Percentiles rank a stretch among this genome's conserved stretches.
Conservation (phyloP, 2,329 filamentous ascomycete species). For the Massarina eburnea region DNA sequence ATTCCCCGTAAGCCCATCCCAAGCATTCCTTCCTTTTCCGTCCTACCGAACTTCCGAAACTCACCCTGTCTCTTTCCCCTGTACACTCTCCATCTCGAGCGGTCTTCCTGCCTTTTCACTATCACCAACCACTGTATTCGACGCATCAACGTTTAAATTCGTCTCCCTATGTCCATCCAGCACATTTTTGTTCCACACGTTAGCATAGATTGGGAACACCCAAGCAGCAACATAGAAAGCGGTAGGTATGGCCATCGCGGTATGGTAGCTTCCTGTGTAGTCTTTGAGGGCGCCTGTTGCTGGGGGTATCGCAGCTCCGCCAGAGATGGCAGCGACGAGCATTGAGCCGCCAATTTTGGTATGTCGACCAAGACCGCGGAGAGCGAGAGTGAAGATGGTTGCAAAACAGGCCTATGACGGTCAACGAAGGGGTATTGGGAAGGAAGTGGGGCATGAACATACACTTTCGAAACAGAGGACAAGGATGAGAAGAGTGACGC, state of each 20-base stretch:
- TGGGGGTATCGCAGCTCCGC: conserved; percentile 55
- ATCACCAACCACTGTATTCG: background rate
- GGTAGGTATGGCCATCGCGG: conserved; percentile 18
- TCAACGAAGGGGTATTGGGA: conserved; percentile 46
- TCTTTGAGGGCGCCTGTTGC: conserved; percentile 33
- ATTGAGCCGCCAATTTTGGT: conserved; percentile 56
- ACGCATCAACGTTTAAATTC: conserved; percentile 7
- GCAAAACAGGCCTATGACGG: conserved; percentile 14
- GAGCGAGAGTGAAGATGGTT: conserved; percentile 53
- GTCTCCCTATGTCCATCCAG: conserved; percentile 9
- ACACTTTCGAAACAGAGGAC: conserved; percentile 18
- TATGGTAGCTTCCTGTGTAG: conserved; percentile 14
- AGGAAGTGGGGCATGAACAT: conserved; percentile 29
- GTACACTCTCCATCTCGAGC: background rate
- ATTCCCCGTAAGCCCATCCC: too few species aligned
- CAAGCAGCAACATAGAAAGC: conserved; percentile 16
- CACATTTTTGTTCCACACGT: conserved; percentile 13
- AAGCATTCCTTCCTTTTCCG: too few species aligned
- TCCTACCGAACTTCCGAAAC: too few species aligned
- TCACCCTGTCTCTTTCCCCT: too few species aligned
- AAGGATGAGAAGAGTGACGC: conserved; percentile 15
- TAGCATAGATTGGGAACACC: conserved; percentile 16
- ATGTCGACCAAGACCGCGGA: conserved; percentile 56
- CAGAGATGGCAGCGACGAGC: conserved; percentile 53
- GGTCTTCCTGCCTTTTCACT: background rate